phyloP scores from a whole-genome alignment of 139 green algal genomes.

The Nannochloris sp. region DNA sequence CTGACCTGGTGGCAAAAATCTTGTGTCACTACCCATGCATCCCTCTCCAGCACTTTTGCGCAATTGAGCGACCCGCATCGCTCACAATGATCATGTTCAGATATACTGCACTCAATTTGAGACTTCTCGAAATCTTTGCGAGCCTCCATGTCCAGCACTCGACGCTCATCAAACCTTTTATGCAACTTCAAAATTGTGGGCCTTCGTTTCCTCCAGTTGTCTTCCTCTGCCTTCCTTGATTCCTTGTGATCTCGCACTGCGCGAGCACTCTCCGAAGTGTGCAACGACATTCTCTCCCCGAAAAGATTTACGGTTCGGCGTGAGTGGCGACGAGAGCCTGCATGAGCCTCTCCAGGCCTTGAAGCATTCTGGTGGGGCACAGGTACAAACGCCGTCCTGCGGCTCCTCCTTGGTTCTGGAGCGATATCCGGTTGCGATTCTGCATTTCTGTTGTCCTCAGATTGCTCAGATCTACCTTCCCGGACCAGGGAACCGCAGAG shows the following conservation, averaged over 20 bases:
- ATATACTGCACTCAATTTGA: conserved; percentile 1
- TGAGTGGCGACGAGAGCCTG: conserved; percentile 1
- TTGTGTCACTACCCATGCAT: conserved; percentile 1
- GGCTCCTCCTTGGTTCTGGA: neutral
- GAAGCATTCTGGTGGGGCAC: neutral
- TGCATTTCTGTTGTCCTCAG: neutral
- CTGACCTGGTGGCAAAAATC: conserved; percentile 2
- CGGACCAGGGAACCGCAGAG: conserved; percentile 1
- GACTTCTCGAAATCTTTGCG: conserved; percentile 2
- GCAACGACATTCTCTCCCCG: neutral
- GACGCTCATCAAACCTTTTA: conserved; percentile 3
- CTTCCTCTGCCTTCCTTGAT: conserved; percentile 3
- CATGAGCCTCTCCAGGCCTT: neutral
- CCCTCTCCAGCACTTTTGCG: conserved; percentile 2
- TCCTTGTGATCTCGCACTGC: conserved; percentile 2
- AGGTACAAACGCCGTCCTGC: conserved; percentile 1
- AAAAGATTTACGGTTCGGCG: conserved; percentile 3
- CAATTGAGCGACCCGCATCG: conserved; percentile 3
- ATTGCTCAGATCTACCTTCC: conserved; percentile 5
- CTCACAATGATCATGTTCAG: conserved; percentile 4
- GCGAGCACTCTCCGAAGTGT: conserved; percentile 1
- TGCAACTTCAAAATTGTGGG: conserved; percentile 3
- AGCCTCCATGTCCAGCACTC: conserved; percentile 1
- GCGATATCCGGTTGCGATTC: conserved; percentile 1
- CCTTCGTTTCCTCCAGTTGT: conserved; percentile 2